These are phyloP conservation scores for Xanthoconium separans DNA, from an alignment of 1,284 basidiomycete species.

Conservation along the genomic window DNA sequence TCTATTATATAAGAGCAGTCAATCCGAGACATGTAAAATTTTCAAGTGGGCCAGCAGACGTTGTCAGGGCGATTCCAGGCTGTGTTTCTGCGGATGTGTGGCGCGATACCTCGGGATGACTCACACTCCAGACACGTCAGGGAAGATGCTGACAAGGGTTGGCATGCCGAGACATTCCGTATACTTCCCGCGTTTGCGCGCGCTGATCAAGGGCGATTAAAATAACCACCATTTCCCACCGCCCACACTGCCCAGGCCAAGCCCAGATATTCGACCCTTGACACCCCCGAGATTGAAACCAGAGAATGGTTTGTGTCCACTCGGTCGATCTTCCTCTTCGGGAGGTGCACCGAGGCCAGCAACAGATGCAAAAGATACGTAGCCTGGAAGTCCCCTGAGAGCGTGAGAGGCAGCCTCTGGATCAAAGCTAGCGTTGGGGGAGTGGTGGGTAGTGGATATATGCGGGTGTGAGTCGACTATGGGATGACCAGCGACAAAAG, in stretches of 20 bases:
- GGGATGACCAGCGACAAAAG: slow-evolving; percentile 20
- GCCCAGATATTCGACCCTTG: slow-evolving; percentile 21
- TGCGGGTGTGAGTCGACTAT: slow-evolving; percentile 11
- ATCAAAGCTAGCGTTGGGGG: slow-evolving; percentile 46
- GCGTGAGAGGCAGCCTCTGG: slow-evolving; percentile 57
- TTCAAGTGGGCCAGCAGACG: slow-evolving; percentile 6
- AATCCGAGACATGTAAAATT: slow-evolving; percentile 3
- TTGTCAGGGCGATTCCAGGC: slow-evolving; percentile 7
- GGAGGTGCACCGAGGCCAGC: slow-evolving; percentile 69
- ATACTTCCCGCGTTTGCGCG: slow-evolving; percentile 6
- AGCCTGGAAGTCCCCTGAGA: slow-evolving; percentile 58
- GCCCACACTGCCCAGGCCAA: slow-evolving; percentile 26
- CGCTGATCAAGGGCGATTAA: slow-evolving; percentile 9
- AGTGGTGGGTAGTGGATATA: slow-evolving; percentile 11
- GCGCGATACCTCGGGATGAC: slow-evolving; percentile 16
- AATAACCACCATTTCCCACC: slow-evolving; percentile 32
- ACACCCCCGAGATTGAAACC: slow-evolving; percentile 19
- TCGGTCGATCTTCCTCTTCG: slow-evolving; percentile 32
- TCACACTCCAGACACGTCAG: slow-evolving; percentile 19
- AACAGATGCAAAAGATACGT: slow-evolving; percentile 64
- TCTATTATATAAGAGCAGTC: slow-evolving; percentile 16
- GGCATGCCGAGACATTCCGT: slow-evolving; percentile 7
- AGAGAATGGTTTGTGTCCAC: slow-evolving; percentile 8
- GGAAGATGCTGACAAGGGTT: slow-evolving; percentile 6
- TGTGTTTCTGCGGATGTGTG: slow-evolving; percentile 2